Evolutionary conservation across 345 rosid genomes (phyloP), one percentile per base, ranked within the genome.

Genomic region (Turritis glabra): DNA sequence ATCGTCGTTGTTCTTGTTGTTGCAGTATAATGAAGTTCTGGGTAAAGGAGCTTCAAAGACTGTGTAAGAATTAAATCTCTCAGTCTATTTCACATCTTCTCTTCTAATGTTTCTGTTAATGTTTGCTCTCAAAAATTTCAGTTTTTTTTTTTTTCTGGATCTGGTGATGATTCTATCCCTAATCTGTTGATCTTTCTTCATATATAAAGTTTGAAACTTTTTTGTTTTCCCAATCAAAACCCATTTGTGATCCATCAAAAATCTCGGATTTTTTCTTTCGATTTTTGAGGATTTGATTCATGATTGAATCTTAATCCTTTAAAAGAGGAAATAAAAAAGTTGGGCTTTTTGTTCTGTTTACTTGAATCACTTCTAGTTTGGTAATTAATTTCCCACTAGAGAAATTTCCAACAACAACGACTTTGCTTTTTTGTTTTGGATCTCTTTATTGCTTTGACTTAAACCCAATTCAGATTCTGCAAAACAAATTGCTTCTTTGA

Each of bases 1-100:
- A 14, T 51, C 11, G 4, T 26, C 56, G 18, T 69, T 55, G 32
- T 61, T 69, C 21, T 69, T 46, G 46, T 71, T 67, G 50, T 80
- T 82, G 85, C 92, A 96, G 99, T 96, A 96, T 71, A 82, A 77
- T 82, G 99, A 96, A 78, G 84, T 96, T 75, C 90, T 96, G 40
- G 99, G 99, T 43, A 92, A 86, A 86, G 99, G 99, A 77, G 96
- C 99, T 90, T 92, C 97, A 52, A 96, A 96, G 91, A 96, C 79
- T 52, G 99, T 96, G 99, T 96, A 88, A 70, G 72, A 9, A 23
- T 62, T 58, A 86, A 25, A 54, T 82, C 75, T 64, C 46, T 52
- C 21, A 18, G 8, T 60, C 14, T 1, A 29, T 43, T 57, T 30
- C 23, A 14, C 27, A 13, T 23, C 8, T 55, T 40, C 11, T 48